These are phyloP conservation scores for Rhododendron molle DNA, from an alignment of 148 eudicot species.

Conservation along the genomic window DNA sequence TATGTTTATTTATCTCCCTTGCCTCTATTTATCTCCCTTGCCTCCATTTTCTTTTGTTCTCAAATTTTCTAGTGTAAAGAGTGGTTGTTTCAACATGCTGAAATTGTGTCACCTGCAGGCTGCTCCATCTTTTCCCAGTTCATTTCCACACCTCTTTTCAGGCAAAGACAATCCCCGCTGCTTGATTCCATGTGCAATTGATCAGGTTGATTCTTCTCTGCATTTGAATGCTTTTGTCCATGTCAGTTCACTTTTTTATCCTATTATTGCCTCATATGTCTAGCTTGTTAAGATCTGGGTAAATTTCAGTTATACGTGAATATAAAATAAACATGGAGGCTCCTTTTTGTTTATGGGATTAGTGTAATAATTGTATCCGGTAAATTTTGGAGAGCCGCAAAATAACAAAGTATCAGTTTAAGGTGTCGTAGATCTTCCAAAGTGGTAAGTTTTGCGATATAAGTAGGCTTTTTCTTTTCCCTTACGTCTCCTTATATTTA, in stretches of 20 bases:
- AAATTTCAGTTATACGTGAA: not conserved
- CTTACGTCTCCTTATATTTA: not conserved
- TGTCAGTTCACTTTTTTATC: not conserved
- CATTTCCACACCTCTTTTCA: slow-evolving; percentile 88
- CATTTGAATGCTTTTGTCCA: not conserved
- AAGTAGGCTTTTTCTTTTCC: not conserved
- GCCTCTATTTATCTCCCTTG: not conserved
- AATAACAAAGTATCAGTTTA: not conserved
- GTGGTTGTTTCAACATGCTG: not conserved
- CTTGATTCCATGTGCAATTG: slow-evolving; percentile 97
- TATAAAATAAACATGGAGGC: not conserved
- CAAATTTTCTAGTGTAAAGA: not conserved
- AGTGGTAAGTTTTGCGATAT: not conserved
- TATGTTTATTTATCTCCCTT: not conserved
- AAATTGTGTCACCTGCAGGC: slow-evolving; percentile 50
- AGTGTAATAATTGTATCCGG: not conserved
- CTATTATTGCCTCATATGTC: not conserved
- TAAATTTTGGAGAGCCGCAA: not conserved
- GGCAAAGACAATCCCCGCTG: slow-evolving; percentile 75
- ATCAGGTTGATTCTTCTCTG: slow-evolving; percentile 59
- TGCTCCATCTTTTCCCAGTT: slow-evolving; percentile 92
- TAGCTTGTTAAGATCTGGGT: not conserved
- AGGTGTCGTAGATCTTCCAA: not conserved
- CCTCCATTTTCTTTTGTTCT: not conserved
- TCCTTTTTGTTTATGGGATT: slow-evolving; percentile 4